These are phyloP conservation scores for Xylariaceae sp. DNA, from an alignment of 2,329 filamentous ascomycete species.

Conservation along the genomic window DNA sequence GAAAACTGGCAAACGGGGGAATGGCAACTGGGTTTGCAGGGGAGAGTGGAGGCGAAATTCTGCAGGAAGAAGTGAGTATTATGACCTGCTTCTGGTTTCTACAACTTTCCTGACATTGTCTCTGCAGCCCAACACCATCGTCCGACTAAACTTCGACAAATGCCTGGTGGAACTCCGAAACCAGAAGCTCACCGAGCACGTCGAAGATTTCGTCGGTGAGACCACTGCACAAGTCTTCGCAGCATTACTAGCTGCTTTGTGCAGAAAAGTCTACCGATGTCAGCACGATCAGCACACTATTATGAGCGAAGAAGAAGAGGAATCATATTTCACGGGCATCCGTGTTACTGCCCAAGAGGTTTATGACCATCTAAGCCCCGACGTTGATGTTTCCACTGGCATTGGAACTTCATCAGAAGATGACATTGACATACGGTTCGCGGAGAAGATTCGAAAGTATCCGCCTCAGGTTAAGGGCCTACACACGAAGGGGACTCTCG, in stretches of 20 bases:
- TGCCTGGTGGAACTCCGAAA: conserved; percentile 84
- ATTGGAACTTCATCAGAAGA: conserved; percentile 61
- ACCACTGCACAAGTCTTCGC: conserved; percentile 81
- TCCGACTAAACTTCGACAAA: conserved; percentile 86
- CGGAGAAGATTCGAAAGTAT: conserved; percentile 54
- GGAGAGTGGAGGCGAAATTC: conserved; percentile 50
- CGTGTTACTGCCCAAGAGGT: conserved; percentile 62
- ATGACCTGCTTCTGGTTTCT: conserved; percentile 1
- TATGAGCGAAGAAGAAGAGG: conserved; percentile 50
- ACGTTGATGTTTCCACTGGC: conserved; percentile 60
- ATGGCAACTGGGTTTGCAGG: conserved; percentile 47
- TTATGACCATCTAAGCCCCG: conserved; percentile 59
- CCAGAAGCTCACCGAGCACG: conserved; percentile 75
- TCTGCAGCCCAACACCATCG: conserved; percentile 69
- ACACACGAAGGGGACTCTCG: conserved; percentile 32
- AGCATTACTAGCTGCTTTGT: conserved; percentile 73
- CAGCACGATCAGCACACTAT: conserved; percentile 60
- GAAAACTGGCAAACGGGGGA: conserved; percentile 60
- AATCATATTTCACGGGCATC: conserved; percentile 44
- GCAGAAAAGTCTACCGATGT: conserved; percentile 72
- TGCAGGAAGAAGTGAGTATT: conserved; percentile 58
- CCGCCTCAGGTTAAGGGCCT: conserved; percentile 39
- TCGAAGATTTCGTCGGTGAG: conserved; percentile 72
- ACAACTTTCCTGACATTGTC: conserved; percentile 37
- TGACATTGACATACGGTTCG: conserved; percentile 51